phyloP scores from a whole-genome alignment of 768 basidiomycete species.

The Leccinum rimulosum region DNA sequence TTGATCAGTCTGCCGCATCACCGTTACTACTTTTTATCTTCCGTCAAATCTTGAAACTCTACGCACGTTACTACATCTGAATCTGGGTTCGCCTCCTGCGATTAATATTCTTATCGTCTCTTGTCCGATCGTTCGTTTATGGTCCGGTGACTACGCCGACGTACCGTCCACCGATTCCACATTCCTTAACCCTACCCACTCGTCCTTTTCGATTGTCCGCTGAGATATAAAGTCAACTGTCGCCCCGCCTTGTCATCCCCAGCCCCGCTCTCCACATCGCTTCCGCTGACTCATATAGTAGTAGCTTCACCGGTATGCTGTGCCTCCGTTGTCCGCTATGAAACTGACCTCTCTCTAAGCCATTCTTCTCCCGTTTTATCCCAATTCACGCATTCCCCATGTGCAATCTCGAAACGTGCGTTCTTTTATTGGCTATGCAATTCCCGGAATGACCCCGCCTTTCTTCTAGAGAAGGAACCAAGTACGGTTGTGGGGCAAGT shows the following conservation, averaged over 20 bases:
- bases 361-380: conserved; percentile 9
- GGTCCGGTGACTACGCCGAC: conserved; percentile 29
- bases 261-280: conserved; percentile 12
- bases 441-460: conserved; percentile 26
- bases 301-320: conserved; percentile 15
- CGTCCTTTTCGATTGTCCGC: conserved; percentile 4
- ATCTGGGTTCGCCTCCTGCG: conserved; percentile 10
- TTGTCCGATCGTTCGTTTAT: conserved; percentile 30
- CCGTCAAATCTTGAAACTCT: conserved; percentile 23
- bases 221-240: conserved; percentile 33
- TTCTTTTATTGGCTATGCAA: conserved; percentile 21
- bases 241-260: conserved; percentile 10
- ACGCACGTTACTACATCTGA: conserved; percentile 7
- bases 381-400: conserved; percentile 31
- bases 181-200: conserved; percentile 19
- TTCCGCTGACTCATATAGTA: conserved; percentile 8
- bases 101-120: conserved; percentile 28
- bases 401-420: conserved; percentile 58
- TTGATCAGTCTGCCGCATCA: conserved; percentile 11
- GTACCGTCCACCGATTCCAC: conserved; percentile 8
- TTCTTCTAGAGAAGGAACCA: conserved; percentile 62
- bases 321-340: conserved; percentile 2
- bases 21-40: conserved; percentile 10
- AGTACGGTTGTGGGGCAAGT: conserved; percentile 65
- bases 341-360: conserved; percentile 5